These are phyloP conservation scores for Diplodia sapinea DNA, from an alignment of 2,329 filamentous ascomycete species.

Conservation along the genomic window DNA sequence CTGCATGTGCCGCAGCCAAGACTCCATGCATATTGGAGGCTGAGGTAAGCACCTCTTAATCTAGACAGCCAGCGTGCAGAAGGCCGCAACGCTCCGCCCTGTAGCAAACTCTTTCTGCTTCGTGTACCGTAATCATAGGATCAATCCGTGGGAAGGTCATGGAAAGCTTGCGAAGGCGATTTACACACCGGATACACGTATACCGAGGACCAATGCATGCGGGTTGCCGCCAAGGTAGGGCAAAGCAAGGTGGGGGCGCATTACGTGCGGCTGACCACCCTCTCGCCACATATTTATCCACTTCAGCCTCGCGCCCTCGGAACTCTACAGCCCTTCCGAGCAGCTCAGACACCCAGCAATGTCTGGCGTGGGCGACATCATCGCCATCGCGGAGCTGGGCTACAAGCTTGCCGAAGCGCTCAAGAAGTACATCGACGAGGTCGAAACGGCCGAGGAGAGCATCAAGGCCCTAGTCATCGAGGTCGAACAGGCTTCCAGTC, in stretches of 20 bases:
- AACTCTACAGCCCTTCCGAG: too few relatives aligned
- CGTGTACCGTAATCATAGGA: too few relatives aligned
- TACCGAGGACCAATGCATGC: too few relatives aligned
- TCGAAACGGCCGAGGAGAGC: slow-evolving; percentile 2
- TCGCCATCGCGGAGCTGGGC: slow-evolving; percentile 16
- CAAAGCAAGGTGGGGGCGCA: background rate
- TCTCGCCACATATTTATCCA: background rate
- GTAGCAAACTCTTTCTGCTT: too few relatives aligned
- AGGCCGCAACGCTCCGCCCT: too few relatives aligned
- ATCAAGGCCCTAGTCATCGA: slow-evolving; percentile 15
- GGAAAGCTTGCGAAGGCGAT: too few relatives aligned
- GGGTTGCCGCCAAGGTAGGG: too few relatives aligned
- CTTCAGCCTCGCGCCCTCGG: background rate
- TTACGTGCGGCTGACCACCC: slow-evolving; percentile 6
- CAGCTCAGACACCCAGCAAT: background rate
- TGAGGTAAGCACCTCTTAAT: background rate
- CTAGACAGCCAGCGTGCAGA: too few relatives aligned
- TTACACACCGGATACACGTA: too few relatives aligned
- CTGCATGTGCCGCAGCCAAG: too few relatives aligned
- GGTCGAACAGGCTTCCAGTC: slow-evolving; percentile 8
- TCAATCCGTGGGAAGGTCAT: too few relatives aligned
- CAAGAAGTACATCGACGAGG: slow-evolving; percentile 16
- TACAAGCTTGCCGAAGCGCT: slow-evolving; percentile 18
- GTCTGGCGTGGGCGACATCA: slow-evolving; percentile 13
- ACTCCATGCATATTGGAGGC: background rate